Conservation (phyloP, 2,329 filamentous ascomycete species). For the Exophiala viscosa region DNA sequence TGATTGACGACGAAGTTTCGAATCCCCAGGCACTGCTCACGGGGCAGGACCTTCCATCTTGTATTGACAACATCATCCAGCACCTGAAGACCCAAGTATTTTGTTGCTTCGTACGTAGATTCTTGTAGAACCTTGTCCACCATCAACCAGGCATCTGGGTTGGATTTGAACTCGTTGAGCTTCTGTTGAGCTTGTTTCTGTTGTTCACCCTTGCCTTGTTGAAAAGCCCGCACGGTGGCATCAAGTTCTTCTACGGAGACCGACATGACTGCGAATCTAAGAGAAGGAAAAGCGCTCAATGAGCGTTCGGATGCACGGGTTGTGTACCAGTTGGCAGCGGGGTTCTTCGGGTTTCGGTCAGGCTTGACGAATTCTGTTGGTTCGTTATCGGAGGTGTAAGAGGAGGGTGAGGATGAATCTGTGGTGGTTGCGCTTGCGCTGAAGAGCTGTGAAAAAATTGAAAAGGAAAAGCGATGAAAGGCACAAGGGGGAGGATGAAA, state of each 20-base stretch:
- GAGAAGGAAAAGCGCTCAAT: constrained; percentile 16
- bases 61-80: constrained; percentile 98
- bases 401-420: background rate
- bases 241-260: constrained; percentile 90
- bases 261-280: constrained; percentile 49
- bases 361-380: constrained; percentile 14
- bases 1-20: constrained; percentile 99
- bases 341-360: constrained; percentile 8
- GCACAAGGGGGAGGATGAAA: background rate
- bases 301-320: constrained; percentile 20
- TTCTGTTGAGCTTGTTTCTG: constrained; percentile 40
- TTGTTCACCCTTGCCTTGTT: constrained; percentile 91
- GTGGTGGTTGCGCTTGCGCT: background rate
- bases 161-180: constrained; percentile 77
- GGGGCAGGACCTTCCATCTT: constrained; percentile 94
- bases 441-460: background rate
- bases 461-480: background rate
- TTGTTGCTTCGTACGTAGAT: constrained; percentile 90
- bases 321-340: constrained; percentile 22
- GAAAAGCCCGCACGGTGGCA: constrained; percentile 92
- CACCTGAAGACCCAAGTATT: constrained; percentile 94
- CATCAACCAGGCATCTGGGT: constrained; percentile 94
- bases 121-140: constrained; percentile 96
- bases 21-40: constrained; percentile 96
- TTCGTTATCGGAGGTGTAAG: constrained; percentile 11